These are phyloP conservation scores for Ceratocystis albifundus DNA, from an alignment of 2,329 filamentous ascomycete species.

Conservation along the genomic window DNA sequence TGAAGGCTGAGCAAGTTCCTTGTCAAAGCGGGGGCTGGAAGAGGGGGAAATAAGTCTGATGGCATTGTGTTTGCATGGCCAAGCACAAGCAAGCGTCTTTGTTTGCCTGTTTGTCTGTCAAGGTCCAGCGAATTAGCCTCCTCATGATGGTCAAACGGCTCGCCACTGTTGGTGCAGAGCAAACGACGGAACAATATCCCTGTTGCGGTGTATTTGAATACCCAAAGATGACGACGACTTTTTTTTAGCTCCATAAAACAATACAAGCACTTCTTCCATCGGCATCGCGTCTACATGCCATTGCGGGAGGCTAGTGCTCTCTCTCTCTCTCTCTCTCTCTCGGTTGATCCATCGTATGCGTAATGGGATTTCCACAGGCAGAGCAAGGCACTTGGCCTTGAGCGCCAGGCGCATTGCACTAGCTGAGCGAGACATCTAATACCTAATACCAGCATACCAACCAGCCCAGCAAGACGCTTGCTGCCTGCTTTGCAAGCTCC, in stretches of 20 bases:
- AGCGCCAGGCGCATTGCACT: too few species aligned
- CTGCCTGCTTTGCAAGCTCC: too few species aligned
- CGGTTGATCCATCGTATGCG: too few species aligned
- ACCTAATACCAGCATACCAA: too few species aligned
- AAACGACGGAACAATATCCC: not conserved
- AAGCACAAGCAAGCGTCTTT: not conserved
- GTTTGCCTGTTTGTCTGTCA: not conserved
- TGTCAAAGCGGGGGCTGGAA: not conserved
- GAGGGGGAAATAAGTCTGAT: not conserved
- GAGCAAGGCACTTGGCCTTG: too few species aligned
- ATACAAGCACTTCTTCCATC: not conserved
- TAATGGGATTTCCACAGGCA: too few species aligned
- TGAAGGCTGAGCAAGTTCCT: not conserved
- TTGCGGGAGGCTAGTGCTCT: too few species aligned
- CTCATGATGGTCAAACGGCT: not conserved
- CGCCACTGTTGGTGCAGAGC: not conserved
- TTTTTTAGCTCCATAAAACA: not conserved
- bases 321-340: too few species aligned
- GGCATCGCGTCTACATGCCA: too few species aligned
- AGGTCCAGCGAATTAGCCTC: not conserved
- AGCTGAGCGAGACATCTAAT: too few species aligned
- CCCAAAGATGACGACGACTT: conserved; percentile 9
- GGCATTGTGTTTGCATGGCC: not conserved
- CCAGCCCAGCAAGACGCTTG: too few species aligned
- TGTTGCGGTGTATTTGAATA: not conserved